Base-by-base conservation (phyloP, 352 stramenopile species). In the Phytopythium litorale region DNA sequence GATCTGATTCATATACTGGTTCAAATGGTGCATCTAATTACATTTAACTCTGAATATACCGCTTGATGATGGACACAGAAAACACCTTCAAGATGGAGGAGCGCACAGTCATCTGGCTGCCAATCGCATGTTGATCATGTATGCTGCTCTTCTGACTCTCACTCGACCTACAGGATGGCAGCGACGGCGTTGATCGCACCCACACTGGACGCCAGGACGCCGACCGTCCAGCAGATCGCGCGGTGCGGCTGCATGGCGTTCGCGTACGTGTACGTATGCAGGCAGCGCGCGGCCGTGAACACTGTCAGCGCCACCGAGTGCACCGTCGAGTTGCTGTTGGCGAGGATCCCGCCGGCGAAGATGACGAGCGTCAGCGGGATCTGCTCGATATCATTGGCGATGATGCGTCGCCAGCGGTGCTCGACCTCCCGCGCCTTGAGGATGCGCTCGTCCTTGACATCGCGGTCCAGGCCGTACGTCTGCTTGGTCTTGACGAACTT, bases 341-440 rank as follows among this genome's bases (percentile, higher is more conserved):
- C 67, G 35, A 84, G 67, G 30, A 86, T 70, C 12, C 75, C 75
- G 5, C 58, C 72, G 25, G 62, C 79, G 45, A 87, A 86, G 28
- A 87, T 64, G 32, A 79, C 49, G 21, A 89, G 74, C 52, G 68
- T 76, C 3, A 88, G 56, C 4, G 81, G 81, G 56, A 91, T 80
- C 19, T 71, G 73, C 64, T 88, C 79, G 38, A 88, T 59, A 62
- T 89, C 79, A 63, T 87, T 89, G 46, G 61, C 60, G 11, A 87
- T 62, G 57, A 28, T 28, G 25, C 25, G 25, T 3, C 25, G 25
- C 25, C 25, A 28, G 25, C 25, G 25, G 25, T 28, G 65, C 52
- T 81, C 68, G 32, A 61, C 38, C 46, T 62, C 64, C 9, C 61
- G 60, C 7, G 62, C 56, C 57, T 75, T 77, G 62, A 73, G n/a